phyloP scores from a whole-genome alignment of 306 rosid species.

The Ceratonia siliqua region DNA sequence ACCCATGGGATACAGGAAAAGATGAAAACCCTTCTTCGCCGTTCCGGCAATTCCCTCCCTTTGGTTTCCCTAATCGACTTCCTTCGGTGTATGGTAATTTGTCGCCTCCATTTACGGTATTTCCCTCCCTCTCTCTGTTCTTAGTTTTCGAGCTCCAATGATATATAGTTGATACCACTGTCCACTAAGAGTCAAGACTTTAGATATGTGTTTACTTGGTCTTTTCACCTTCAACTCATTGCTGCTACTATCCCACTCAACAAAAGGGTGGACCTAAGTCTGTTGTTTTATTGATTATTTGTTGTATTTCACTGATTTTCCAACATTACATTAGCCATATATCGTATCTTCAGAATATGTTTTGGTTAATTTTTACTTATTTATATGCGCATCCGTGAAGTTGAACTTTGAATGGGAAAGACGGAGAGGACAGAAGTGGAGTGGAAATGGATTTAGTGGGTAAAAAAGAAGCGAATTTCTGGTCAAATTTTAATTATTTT shows the following conservation, averaged over 20 bases:
- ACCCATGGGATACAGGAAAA: background rate
- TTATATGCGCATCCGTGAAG: background rate
- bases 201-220: background rate
- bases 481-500: background rate
- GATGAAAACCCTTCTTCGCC: slow-evolving; percentile 22
- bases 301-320: background rate
- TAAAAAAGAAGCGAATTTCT: background rate
- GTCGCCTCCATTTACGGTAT: slow-evolving; percentile 18
- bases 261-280: background rate
- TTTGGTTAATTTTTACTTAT: background rate
- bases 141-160: background rate
- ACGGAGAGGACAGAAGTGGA: background rate
- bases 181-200: background rate
- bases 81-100: slow-evolving; percentile 28
- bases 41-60: background rate
- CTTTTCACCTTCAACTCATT: background rate
- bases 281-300: background rate
- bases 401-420: background rate
- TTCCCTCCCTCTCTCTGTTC: background rate
- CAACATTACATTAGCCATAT: background rate
- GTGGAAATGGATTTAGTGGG: background rate
- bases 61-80: background rate
- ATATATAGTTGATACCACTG: background rate
- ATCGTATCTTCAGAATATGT: background rate
- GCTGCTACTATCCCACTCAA: background rate